Base-by-base conservation (phyloP, 2,329 filamentous ascomycete species). In the Pseudofabraea citricarpa region DNA sequence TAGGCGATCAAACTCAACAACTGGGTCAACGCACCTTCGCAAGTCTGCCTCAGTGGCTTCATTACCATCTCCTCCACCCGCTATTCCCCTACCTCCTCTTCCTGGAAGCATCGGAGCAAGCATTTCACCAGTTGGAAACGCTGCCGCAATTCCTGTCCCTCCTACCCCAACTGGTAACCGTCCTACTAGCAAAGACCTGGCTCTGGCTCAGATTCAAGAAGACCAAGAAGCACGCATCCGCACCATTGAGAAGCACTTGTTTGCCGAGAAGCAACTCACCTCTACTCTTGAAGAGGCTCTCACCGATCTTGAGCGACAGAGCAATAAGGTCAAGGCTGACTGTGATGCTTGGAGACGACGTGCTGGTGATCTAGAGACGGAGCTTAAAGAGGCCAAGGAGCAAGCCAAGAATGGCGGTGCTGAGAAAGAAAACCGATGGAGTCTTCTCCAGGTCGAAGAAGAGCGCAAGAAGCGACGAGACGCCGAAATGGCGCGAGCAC, bases 161-260 rank as follows among this genome's bases (percentile, higher is more conserved):
- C 74, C 65, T 51, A 79, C 68, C 48, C 79, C 56, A 68, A 74
- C 63, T 64, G 79, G 55, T 67, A 83, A 81, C 32, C 75, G 89
- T 9, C 88, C 90, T 46, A 75, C 81, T 15, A 94, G 89, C 72
- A 94, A 93, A 63, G 89, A 95, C 44, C 74, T 83, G 31, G 72
- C 70, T 40, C 77, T 84, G 46, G 79, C 83, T 39, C 90, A 96
- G 58, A 77, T 95, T 52, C 81, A 91, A 47, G 91, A 97, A 59
- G 93, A 98, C 56, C 90, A 96, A 64, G 93, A 98, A 63, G 87
- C 88, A 33, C 90, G 90, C 51, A 94, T 98, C 61, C 84, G 87
- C 47, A 94, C 89, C 6, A 95, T 98, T 50, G 91, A 98, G 73
- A 97, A 96, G 72, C 90, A 97, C 61, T 77, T 98, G 19, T 85